These are phyloP conservation scores for Epichloe bromicola DNA, from an alignment of 2,329 filamentous ascomycete genomes.

Conservation along the genomic window DNA sequence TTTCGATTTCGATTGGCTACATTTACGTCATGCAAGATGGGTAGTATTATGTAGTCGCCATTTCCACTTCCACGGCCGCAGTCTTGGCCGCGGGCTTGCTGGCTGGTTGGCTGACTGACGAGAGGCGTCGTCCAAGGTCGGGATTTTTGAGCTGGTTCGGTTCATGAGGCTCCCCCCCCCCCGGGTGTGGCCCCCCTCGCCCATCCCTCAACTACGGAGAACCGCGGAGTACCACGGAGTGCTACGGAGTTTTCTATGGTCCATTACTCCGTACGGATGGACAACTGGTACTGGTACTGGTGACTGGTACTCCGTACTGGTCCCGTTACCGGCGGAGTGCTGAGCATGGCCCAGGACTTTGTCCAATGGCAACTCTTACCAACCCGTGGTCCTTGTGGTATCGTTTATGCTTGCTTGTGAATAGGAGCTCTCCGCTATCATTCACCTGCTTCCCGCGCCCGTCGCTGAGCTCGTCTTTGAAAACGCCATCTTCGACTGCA, in stretches of 20 bases:
- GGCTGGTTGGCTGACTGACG: neutral
- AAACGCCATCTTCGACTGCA: neutral
- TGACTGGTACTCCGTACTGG: too few relatives aligned
- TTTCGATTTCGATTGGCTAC: neutral
- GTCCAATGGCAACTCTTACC: conserved; percentile 6
- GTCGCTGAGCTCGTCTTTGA: neutral
- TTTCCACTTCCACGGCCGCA: neutral
- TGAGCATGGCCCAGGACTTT: neutral
- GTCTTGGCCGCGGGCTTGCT: neutral
- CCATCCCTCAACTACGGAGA: neutral
- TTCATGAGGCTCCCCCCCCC: neutral
- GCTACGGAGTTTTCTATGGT: too few relatives aligned
- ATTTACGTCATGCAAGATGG: neutral
- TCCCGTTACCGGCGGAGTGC: neutral
- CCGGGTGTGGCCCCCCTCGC: neutral
- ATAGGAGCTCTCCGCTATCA: conserved; percentile 1
- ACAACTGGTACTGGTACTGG: too few relatives aligned
- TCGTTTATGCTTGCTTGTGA: too few relatives aligned
- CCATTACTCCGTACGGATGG: too few relatives aligned
- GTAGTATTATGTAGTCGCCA: neutral
- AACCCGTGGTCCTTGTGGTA: neutral
- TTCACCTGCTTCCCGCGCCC: neutral
- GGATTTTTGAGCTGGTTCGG: too few relatives aligned
- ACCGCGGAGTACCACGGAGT: too few relatives aligned
- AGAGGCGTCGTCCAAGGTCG: too few relatives aligned